Conservation (phyloP, 192 early-diverging fungal genomes). For the Coemansia sp. region DNA sequence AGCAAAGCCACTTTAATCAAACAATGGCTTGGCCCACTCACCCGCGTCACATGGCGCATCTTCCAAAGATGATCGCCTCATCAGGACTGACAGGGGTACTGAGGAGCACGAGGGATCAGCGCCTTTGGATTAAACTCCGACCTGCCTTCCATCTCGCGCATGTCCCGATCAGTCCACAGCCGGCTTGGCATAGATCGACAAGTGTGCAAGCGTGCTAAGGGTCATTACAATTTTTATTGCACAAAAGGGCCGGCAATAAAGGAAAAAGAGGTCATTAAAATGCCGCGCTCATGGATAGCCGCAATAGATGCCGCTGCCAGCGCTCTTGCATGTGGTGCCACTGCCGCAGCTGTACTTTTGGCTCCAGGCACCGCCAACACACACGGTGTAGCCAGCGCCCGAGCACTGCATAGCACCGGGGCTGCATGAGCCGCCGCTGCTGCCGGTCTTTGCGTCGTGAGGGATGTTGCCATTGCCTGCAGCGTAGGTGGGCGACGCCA, state of each 20-base stretch:
- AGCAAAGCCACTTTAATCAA: not conserved
- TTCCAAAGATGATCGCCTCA: not conserved
- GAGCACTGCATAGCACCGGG: constrained; percentile 20
- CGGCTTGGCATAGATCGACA: not conserved
- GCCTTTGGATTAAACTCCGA: not conserved
- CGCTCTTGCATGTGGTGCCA: constrained; percentile 14
- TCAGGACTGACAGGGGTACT: not conserved
- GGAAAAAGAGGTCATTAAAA: not conserved
- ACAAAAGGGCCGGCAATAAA: not conserved
- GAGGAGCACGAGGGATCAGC: not conserved
- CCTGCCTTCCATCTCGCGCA: not conserved
- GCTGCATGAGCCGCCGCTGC: constrained; percentile 12
- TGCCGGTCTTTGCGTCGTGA: not conserved
- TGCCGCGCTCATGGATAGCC: not conserved
- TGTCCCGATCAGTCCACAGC: not conserved
- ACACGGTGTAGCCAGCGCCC: constrained; percentile 10
- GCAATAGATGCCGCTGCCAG: constrained; percentile 18
- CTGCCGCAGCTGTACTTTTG: constrained; percentile 10
- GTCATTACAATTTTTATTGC: constrained; percentile 1
- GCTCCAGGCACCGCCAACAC: constrained; percentile 19
- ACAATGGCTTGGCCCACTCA: not conserved
- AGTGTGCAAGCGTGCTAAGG: not conserved
- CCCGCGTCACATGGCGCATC: not conserved
- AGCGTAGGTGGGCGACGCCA: constrained; percentile 7
- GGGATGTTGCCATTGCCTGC: not conserved